Percentiles rank a stretch among this genome's conserved stretches.
Conservation (phyloP, 176 grass and related monocot species). For the Rhipidocladum racemiflorum region DNA sequence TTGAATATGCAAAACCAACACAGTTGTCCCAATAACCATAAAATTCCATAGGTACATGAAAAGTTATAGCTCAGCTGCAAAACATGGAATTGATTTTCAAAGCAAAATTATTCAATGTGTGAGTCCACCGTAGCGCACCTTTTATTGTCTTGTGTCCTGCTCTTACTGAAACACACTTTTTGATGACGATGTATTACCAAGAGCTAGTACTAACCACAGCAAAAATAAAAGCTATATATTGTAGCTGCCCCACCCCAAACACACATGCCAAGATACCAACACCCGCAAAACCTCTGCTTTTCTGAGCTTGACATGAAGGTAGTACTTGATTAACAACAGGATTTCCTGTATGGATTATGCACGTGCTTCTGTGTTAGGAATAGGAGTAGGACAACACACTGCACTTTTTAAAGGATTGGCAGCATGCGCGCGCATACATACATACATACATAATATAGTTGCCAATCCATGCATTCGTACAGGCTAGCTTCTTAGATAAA, state of each 20-base stretch:
- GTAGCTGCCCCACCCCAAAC: background rate
- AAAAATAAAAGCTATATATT: too few relatives aligned
- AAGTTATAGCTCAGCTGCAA: conserved; percentile 5
- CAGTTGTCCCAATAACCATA: background rate
- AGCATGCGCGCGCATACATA: too few relatives aligned
- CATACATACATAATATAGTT: too few relatives aligned
- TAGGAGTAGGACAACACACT: background rate
- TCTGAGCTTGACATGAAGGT: background rate
- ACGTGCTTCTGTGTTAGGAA: background rate
- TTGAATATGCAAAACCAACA: background rate
- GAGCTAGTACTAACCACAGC: too few relatives aligned
- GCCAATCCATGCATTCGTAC: too few relatives aligned
- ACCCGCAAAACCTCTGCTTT: background rate
- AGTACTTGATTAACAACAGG: background rate
- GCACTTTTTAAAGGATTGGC: background rate
- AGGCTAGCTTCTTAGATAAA: too few relatives aligned
- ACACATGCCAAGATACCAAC: background rate
- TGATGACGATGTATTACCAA: too few relatives aligned
- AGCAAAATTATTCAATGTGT: background rate
- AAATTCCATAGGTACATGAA: background rate
- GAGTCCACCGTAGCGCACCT: background rate
- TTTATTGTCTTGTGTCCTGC: background rate
- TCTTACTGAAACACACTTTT: background rate
- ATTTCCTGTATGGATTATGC: background rate
- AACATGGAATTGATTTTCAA: background rate